These are phyloP conservation scores for Daldinia caldariorum DNA, from an alignment of 495 filamentous ascomycete species.

Conservation along the genomic window DNA sequence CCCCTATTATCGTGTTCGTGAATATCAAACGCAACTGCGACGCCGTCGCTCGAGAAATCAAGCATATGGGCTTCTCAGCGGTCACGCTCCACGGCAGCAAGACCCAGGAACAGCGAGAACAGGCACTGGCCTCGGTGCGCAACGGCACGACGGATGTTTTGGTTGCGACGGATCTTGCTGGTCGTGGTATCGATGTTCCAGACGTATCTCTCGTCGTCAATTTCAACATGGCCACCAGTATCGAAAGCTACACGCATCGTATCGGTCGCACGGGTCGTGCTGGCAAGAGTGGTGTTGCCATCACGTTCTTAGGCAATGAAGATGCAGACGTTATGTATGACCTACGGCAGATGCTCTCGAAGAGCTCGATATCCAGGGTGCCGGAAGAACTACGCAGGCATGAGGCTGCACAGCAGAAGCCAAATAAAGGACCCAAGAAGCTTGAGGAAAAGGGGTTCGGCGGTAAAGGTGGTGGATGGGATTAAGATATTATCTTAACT, in stretches of 20 bases:
- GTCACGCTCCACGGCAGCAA: conserved; percentile 96
- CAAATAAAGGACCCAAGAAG: conserved; percentile 51
- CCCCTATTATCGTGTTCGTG: conserved; percentile 98
- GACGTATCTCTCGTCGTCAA: conserved; percentile 96
- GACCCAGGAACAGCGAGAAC: conserved; percentile 97
- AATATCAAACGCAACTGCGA: conserved; percentile 99
- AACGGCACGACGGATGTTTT: conserved; percentile 83
- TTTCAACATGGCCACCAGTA: conserved; percentile 97
- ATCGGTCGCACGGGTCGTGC: conserved; percentile 98
- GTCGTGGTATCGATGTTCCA: conserved; percentile 96
- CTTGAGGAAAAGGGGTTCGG: conserved; percentile 43
- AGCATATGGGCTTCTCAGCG: conserved; percentile 88
- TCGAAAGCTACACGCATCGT: conserved; percentile 97
- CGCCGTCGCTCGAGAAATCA: conserved; percentile 93
- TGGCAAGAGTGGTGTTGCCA: conserved; percentile 95
- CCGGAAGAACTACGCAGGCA: conserved; percentile 95
- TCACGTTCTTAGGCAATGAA: conserved; percentile 95
- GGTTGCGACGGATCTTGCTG: conserved; percentile 97
- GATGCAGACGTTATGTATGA: conserved; percentile 96
- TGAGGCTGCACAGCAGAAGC: conserved; percentile 89
- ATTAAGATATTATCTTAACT: conserved; percentile 14
- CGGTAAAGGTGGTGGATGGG: conserved; percentile 37
- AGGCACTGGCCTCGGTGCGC: conserved; percentile 86
- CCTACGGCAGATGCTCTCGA: conserved; percentile 93
- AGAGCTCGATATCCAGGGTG: conserved; percentile 87